These are phyloP conservation scores for Xerocomellus intermedius DNA, from an alignment of 768 basidiomycete genomes.

Conservation along the genomic window DNA sequence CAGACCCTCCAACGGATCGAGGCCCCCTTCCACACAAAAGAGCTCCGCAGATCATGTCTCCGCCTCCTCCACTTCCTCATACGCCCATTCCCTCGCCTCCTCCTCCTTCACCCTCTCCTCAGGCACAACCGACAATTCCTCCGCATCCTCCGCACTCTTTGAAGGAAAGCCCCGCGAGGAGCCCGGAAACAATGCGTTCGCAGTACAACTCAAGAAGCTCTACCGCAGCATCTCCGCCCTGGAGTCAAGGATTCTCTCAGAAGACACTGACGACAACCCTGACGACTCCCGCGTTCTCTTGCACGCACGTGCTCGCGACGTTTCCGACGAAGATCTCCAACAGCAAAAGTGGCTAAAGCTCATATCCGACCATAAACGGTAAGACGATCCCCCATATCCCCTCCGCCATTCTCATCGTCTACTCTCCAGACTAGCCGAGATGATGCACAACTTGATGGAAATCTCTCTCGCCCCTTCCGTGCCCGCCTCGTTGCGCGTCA, in stretches of 20 bases:
- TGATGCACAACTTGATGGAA: conserved; percentile 83
- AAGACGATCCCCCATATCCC: conserved; percentile 29
- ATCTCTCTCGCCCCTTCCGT: conserved; percentile 84
- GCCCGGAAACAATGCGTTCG: conserved; percentile 64
- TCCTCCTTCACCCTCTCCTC: conserved; percentile 76
- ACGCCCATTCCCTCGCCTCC: conserved; percentile 65
- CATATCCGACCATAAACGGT: conserved; percentile 83
- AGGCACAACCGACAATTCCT: conserved; percentile 69
- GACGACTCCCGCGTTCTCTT: conserved; percentile 40
- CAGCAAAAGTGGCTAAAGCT: conserved; percentile 75
- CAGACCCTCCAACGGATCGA: conserved; percentile 42
- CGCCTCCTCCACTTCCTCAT: conserved; percentile 72
- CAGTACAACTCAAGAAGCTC: conserved; percentile 72
- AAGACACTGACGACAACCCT: conserved; percentile 55
- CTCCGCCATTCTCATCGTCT: neutral
- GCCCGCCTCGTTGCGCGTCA: conserved; percentile 83
- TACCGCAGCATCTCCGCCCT: conserved; percentile 81
- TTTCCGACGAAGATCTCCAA: conserved; percentile 57
- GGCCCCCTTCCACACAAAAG: conserved; percentile 54
- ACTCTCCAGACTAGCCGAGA: conserved; percentile 75
- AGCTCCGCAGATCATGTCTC: conserved; percentile 70
- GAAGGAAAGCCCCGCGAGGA: conserved; percentile 54
- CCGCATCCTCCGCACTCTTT: conserved; percentile 67
- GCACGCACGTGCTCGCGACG: conserved; percentile 32
- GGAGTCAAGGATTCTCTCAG: conserved; percentile 70